phyloP scores from a whole-genome alignment of 257 asterid species.

The Penstemon barbatus region DNA sequence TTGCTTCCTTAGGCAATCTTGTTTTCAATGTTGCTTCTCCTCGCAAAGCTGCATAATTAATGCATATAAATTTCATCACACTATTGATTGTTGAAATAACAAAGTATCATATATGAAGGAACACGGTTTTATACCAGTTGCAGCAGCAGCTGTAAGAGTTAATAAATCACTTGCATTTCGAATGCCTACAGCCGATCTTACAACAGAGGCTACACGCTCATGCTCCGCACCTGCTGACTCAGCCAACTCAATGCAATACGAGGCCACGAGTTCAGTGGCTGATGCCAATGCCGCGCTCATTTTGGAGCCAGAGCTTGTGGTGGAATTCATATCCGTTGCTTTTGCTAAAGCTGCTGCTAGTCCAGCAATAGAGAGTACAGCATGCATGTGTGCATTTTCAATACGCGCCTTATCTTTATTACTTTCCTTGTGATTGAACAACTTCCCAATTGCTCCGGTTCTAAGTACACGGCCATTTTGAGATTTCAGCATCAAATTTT shows the following conservation, averaged over 20 bases:
- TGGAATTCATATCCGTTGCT: constrained; percentile 42
- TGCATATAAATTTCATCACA: constrained; percentile 13
- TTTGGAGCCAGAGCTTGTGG: constrained; percentile 41
- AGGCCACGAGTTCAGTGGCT: constrained; percentile 82
- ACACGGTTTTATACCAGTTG: constrained; percentile 55
- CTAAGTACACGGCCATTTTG: constrained; percentile 30
- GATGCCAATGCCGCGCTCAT: constrained; percentile 69
- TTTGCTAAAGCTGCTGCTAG: constrained; percentile 78
- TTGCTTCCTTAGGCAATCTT: constrained; percentile 74
- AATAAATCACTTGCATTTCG: constrained; percentile 66
- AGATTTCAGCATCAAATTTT: constrained; percentile 33
- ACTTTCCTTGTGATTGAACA: constrained; percentile 61
- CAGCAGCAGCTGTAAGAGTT: constrained; percentile 89
- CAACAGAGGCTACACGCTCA: constrained; percentile 57
- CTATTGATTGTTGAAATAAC: no score
- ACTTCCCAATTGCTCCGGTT: constrained; percentile 52
- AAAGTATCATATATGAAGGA: no score
- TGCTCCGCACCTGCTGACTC: constrained; percentile 65
- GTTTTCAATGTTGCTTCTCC: constrained; percentile 82
- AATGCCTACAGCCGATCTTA: constrained; percentile 68
- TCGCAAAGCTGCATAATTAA: constrained; percentile 53
- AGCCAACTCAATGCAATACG: constrained; percentile 78
- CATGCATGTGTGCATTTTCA: constrained; percentile 67
- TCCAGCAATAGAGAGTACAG: constrained; percentile 72
- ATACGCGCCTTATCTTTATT: constrained; percentile 68